Percentiles rank a stretch among this genome's conserved stretches.
Conservation (phyloP, 176 grass and related monocot species). For the Luzula sylvatica region DNA sequence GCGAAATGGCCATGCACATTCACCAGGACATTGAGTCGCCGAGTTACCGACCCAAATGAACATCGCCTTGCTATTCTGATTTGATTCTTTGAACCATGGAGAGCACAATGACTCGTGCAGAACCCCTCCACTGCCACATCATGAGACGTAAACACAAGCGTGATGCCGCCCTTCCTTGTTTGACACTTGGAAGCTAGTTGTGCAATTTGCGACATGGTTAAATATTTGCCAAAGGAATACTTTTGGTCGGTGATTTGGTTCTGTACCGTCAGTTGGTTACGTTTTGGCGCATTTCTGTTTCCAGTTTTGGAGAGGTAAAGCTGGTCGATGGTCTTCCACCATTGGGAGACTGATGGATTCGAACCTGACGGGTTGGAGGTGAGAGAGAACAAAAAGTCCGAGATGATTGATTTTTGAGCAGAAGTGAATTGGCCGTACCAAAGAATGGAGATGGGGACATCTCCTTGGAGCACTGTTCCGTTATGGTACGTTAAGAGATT, state of each 20-base stretch:
- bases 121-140: conserved; percentile 37
- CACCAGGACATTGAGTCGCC: too few species aligned
- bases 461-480: conserved; percentile 31
- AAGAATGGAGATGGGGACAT: conserved; percentile 25
- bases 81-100: conserved; percentile 34
- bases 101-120: conserved; percentile 35
- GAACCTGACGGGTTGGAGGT: not conserved
- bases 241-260: conserved; percentile 12
- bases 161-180: conserved; percentile 10
- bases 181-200: conserved; percentile 4
- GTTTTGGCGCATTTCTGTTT: not conserved
- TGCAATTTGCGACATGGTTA: conserved; percentile 15
- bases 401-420: conserved; percentile 31
- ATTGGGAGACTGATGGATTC: conserved; percentile 20
- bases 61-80: not conserved
- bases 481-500: conserved; percentile 33
- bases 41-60: conserved; percentile 44
- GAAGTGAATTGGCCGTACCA: conserved; percentile 35
- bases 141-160: conserved; percentile 28
- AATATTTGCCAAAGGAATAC: conserved; percentile 28
- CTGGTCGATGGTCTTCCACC: conserved; percentile 35
- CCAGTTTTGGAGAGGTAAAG: conserved; percentile 22
- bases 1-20: conserved; percentile 67
- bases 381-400: conserved; percentile 40
- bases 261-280: conserved; percentile 9